Base-by-base conservation (phyloP, 2,329 filamentous ascomycete genomes). In the Clonostachys rosea region DNA sequence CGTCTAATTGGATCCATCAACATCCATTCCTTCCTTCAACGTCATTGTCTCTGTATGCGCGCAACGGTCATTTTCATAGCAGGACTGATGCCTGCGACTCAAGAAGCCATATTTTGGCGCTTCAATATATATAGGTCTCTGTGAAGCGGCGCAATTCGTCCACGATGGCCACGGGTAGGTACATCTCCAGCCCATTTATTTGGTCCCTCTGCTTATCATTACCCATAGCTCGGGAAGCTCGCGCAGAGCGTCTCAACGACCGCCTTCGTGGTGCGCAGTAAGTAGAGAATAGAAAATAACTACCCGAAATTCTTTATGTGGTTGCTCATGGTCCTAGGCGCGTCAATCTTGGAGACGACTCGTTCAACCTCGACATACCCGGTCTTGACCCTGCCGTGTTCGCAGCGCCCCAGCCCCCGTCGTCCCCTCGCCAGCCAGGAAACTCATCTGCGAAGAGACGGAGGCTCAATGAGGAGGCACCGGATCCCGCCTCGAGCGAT, bases 191-290 rank as follows among this genome's bases (percentile, higher is more conserved):
- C 3, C 3, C 9, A 16, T n/a, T 4, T 16, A 14, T 12, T 24
- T 16, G 20, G 33, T 35, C 17, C 20, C 35, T 40, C 13, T 34
- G 17, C 35, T 17, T 11, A 30, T 18, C 18, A 40, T 30, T 4
- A n/a, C 30, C 33, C 16, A 18, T 24, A 64, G 65, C 61, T 52
- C 62, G 62, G 46, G 62, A 66, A 79, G 75, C 72, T 36, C 47
- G 47, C 30, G 47, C 47, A 35, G 47, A 48, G 60, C 79, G 80
- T 58, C 74, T 84, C 68, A 79, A 81, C 52, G 75, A 83, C 66
- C 81, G 82, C 59, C 76, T 86, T 60, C 80, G 82, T 51, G 82
- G 82, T 51, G 81, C 81, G 40, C 78, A 80, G 81, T 83, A 71
- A 54, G 76, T 62, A 12, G 35, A 12, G 20, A 24, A 10, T 17